Base-by-base conservation (phyloP, 2,329 filamentous ascomycete species). In the Colletotrichum gloeosporioides region DNA sequence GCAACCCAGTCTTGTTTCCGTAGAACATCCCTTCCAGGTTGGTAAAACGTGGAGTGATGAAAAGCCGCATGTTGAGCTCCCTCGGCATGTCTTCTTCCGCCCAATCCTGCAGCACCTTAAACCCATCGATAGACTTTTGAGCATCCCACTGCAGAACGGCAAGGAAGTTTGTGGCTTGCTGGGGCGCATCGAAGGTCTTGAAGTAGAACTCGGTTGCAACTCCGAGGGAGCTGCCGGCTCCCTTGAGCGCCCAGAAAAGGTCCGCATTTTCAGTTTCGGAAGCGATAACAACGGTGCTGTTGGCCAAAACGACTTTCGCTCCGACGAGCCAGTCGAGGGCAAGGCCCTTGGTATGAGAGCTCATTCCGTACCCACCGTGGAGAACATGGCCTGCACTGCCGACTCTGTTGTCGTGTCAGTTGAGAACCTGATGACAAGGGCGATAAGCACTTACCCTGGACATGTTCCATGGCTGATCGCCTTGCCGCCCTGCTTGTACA, bases 331-430 rank as follows among this genome's bases (percentile, higher is more conserved):
- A 83, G 80, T 86, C 85, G 2, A 85, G 80, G 0, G 84, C 83
- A 9, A 78, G 75, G 18, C 79, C 79, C 36, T 80, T 77, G 13
- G 77, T 79, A 67, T 79, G 80, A 4, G 79, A 78, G 66, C 77
- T 78, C 71, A 80, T 77, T 13, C 80, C 80, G 62, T 78, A 73
- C 10, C 71, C 88, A 9, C 88, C 88, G 66, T 89, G 87, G 2
- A 87, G 83, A 57, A 86, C 84, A 77, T 89, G 88, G 0, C 88
- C 88, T 2, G 84, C 87, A 10, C 87, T 79, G 8, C 88, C 87
- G 27, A 89, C 87, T 36, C 84, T 82, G n/a, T 32, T 12, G 1
- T 3, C 25, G 4, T 29, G 72, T 75, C 8, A 71, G 68, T 31
- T 2, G 34, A 5, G 0, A 9, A 3, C 13, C 16, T 8, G 13